Conservation (phyloP, 2,329 filamentous ascomycete species). For the Venturiaceae sp. region DNA sequence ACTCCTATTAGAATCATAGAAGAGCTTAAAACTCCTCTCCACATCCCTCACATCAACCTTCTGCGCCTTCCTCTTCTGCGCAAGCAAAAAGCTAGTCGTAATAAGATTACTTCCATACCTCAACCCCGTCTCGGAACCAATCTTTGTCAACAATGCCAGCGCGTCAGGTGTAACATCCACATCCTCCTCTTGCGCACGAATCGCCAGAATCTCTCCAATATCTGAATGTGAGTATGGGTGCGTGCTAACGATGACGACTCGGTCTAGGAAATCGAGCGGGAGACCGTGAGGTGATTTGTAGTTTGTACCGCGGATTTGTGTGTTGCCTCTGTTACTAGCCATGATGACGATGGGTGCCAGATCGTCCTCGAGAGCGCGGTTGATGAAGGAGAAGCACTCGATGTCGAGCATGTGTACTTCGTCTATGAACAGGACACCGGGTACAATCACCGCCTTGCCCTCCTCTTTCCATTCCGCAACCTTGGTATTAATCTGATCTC, state of each 20-base stretch:
- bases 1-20: slow-evolving; percentile 82
- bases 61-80: slow-evolving; percentile 74
- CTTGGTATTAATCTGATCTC: slow-evolving; percentile 98
- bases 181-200: slow-evolving; percentile 92
- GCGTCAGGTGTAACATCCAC: slow-evolving; percentile 86
- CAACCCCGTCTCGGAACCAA: slow-evolving; percentile 83
- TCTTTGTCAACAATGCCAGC: slow-evolving; percentile 87
- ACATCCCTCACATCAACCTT: slow-evolving; percentile 83
- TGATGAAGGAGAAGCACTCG: slow-evolving; percentile 98
- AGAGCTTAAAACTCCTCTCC: slow-evolving; percentile 84
- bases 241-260: slow-evolving; percentile 93
- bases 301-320: slow-evolving; percentile 84
- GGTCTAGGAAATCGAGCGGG: slow-evolving; percentile 90
- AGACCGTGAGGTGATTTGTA: slow-evolving; percentile 90
- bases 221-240: slow-evolving; percentile 74
- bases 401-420: slow-evolving; percentile 99
- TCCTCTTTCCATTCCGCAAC: slow-evolving; percentile 99
- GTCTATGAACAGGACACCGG: slow-evolving; percentile 94
- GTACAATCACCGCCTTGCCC: slow-evolving; percentile 96
- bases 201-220: slow-evolving; percentile 83
- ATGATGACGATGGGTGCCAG: slow-evolving; percentile 97
- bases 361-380: slow-evolving; percentile 89
- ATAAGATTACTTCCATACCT: slow-evolving; percentile 98
- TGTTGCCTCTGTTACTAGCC: slow-evolving; percentile 91
- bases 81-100: slow-evolving; percentile 81